Evolutionary conservation across 2,329 filamentous ascomycete genomes (phyloP).

Genomic region (Alternaria brassicae): DNA sequence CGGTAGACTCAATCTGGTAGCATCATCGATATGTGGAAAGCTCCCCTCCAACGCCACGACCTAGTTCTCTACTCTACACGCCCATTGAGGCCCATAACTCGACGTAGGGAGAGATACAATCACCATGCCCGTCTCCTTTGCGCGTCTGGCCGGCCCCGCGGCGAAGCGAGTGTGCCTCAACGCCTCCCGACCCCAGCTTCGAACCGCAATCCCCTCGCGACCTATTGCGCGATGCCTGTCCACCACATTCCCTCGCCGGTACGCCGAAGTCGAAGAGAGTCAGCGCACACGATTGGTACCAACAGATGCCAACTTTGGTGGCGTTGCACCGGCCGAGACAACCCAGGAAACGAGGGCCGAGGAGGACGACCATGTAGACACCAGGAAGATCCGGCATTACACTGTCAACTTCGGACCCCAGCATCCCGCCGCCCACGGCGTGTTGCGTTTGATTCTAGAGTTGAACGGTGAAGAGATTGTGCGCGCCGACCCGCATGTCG

Average conservation of each 20-base stretch:
- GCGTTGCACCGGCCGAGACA: slow-evolving; percentile 55
- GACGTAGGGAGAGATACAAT: slow-evolving; percentile 37
- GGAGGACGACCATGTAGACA: slow-evolving; percentile 57
- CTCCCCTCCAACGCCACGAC: slow-evolving; percentile 46
- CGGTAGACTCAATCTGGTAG: slow-evolving; percentile 33
- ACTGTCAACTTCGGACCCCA: slow-evolving; percentile 99
- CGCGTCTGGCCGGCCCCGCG: slow-evolving; percentile 74
- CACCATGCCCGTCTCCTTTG: slow-evolving; percentile 74
- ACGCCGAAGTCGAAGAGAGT: slow-evolving; percentile 62
- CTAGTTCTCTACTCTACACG: slow-evolving; percentile 40
- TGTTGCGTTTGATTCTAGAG: slow-evolving; percentile 96
- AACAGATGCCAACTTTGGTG: slow-evolving; percentile 69
- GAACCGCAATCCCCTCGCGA: slow-evolving; percentile 48
- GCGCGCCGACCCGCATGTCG: slow-evolving; percentile 94
- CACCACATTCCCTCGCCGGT: slow-evolving; percentile 67
- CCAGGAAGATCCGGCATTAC: slow-evolving; percentile 95
- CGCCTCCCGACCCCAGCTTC: slow-evolving; percentile 58
- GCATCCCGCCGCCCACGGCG: slow-evolving; percentile 97
- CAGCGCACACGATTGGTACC: slow-evolving; percentile 68
- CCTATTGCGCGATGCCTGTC: slow-evolving; percentile 69
- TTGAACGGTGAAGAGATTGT: slow-evolving; percentile 98
- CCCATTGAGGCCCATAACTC: slow-evolving; percentile 46
- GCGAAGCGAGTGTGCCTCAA: slow-evolving; percentile 70
- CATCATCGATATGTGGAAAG: slow-evolving; percentile 38
- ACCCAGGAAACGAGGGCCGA: slow-evolving; percentile 54